Base-by-base conservation (phyloP, 2,329 filamentous ascomycete species). In the Sporothrix variecibatus region DNA sequence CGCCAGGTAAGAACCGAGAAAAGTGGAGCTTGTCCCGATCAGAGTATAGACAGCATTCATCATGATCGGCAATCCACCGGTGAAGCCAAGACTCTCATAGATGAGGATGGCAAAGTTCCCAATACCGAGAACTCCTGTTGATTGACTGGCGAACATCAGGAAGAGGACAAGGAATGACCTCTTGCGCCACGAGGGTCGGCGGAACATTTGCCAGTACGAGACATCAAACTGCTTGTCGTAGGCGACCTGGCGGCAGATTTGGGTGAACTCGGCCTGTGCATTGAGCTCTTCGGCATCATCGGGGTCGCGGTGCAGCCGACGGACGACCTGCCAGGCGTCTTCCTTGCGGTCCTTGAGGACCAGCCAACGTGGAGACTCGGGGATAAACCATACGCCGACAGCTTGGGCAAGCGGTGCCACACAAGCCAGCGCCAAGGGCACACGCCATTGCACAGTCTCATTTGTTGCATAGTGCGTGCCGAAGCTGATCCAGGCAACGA, bases 161-260 rank as follows among this genome's bases (percentile, higher is more conserved):
- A 68, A 70, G n/a, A 67, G 81, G 0, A 80, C 84, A 31, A 85
- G 80, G 26, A 83, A 78, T 4, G 82, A 81, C 9, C 84, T 80
- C 51, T 80, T 77, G 2, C 84, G 80, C 74, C 85, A 85, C 0
- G 83, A 75, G 3, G 79, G 72, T 3, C 82, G 84, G 26, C 80
- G 80, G 78, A 86, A 82, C 34, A 86, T 79, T 75, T 77, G 5
- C 81, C 79, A 15, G 76, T 80, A n/a, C 74, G 78, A 43, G 77
- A 75, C 40, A 77, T 77, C 71, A 81, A 80, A 34, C 80, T 77
- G 8, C 8, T 77, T 77, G 73, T 85, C 83, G 17, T 82, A 76
- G 62, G 83, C 82, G 62, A 83, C 78, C 75, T 86, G 85, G 74
- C 83, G 82, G 76, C 81, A 80, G 78, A 86, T 85, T 68, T 83